Evolutionary conservation across 768 basidiomycete species (phyloP).

Genomic region (Coprinopsis sp.): DNA sequence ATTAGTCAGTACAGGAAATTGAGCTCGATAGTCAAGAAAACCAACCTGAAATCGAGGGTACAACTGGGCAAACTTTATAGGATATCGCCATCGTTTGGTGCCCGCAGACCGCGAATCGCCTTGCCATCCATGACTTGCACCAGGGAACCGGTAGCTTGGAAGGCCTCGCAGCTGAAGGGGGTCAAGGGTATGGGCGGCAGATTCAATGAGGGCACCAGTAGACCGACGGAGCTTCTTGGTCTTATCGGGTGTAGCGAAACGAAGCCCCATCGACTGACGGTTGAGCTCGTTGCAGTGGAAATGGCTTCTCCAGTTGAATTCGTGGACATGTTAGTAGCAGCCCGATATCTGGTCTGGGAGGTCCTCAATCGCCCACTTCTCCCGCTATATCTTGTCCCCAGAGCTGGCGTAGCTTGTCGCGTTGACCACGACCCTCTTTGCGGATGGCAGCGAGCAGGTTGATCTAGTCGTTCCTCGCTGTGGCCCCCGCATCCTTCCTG

Average conservation of each 20-base stretch:
- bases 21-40: no score
- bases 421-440: neutral
- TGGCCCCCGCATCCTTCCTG: neutral
- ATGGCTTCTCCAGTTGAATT: constrained; percentile 1
- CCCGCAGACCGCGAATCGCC: no score
- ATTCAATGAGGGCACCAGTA: neutral
- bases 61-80: no score
- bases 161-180: no score
- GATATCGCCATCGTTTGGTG: no score
- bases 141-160: no score
- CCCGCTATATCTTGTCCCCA: neutral
- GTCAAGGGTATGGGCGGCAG: no score
- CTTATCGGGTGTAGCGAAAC: neutral
- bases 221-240: no score
- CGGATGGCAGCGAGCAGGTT: neutral
- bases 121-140: no score
- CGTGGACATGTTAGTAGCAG: neutral
- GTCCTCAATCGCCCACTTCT: neutral
- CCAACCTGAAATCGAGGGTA: no score
- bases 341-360: neutral
- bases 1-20: no score
- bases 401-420: neutral
- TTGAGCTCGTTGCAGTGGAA: constrained; percentile 6
- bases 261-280: constrained; percentile 6
- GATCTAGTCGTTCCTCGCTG: neutral